These are phyloP conservation scores for Fusarium sp. DNA, from an alignment of 2,329 filamentous ascomycete species.

Conservation along the genomic window DNA sequence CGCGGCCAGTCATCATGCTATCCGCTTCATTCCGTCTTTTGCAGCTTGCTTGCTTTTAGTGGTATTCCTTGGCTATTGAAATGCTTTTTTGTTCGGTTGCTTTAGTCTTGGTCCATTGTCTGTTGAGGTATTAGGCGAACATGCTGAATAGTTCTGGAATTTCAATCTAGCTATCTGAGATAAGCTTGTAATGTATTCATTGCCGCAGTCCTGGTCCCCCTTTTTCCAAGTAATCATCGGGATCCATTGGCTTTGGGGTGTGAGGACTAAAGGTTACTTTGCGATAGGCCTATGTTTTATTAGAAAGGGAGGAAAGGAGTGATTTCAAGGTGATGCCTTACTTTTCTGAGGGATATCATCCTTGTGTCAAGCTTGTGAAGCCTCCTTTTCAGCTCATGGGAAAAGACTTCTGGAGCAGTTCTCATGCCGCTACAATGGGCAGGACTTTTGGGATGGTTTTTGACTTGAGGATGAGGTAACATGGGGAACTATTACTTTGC, in stretches of 20 bases:
- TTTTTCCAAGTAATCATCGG: background rate
- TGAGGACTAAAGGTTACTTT: background rate
- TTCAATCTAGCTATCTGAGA: background rate
- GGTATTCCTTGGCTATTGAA: background rate
- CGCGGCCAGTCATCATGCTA: background rate
- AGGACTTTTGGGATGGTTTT: background rate
- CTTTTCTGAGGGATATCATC: background rate
- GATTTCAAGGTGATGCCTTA: background rate
- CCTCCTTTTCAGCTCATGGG: background rate
- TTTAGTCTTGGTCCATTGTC: background rate
- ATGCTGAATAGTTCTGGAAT: background rate
- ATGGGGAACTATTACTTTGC: background rate
- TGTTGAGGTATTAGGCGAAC: background rate
- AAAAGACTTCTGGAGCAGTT: background rate
- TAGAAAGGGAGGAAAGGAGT: background rate
- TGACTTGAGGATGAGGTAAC: background rate
- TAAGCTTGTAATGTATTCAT: background rate
- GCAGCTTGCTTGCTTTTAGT: background rate
- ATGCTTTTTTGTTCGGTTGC: background rate
- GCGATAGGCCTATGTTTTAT: background rate
- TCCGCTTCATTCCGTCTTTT: background rate
- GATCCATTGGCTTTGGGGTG: background rate
- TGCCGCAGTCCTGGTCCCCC: background rate
- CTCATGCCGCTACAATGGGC: background rate
- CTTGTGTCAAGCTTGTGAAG: background rate